Conservation (phyloP, 805 yeast genomes). For the Pichia paraexigua region DNA sequence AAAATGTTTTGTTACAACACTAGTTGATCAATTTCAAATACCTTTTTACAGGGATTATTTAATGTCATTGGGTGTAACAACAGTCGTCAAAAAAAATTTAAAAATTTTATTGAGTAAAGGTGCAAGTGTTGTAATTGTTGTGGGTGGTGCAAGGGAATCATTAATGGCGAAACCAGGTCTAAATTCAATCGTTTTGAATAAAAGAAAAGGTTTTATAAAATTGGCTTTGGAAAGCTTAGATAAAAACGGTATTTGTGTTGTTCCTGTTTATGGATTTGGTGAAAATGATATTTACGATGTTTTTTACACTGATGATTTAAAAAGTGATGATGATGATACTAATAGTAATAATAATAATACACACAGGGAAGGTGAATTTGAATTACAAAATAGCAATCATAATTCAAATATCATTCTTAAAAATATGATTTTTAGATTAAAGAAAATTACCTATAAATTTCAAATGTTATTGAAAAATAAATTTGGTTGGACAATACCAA, state of each 20-base stretch:
- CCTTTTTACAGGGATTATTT: slow-evolving; percentile 87
- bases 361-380: slow-evolving; percentile 13
- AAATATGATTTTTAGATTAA: neutral
- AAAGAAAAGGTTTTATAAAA: slow-evolving; percentile 82
- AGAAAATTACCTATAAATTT: slow-evolving; percentile 29
- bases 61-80: slow-evolving; percentile 70
- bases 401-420: neutral
- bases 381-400: slow-evolving; percentile 1
- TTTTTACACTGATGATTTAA: slow-evolving; percentile 22
- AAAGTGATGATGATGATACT: slow-evolving; percentile 10
- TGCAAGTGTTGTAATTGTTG: slow-evolving; percentile 77
- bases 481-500: slow-evolving; percentile 81
- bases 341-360: slow-evolving; percentile 8
- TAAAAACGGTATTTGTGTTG: slow-evolving; percentile 33
- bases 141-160: slow-evolving; percentile 94
- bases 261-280: slow-evolving; percentile 89
- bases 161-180: slow-evolving; percentile 56
- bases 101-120: slow-evolving; percentile 52
- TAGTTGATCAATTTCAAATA: slow-evolving; percentile 71
- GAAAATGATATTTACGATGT: slow-evolving; percentile 58
- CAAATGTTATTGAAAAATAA: slow-evolving; percentile 67
- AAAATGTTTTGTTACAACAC: slow-evolving; percentile 65
- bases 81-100: slow-evolving; percentile 74
- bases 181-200: slow-evolving; percentile 62
- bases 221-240: slow-evolving; percentile 61